A percentile compares a stretch with the other conserved stretches of the same genome.
phyloP scores from a whole-genome alignment of 345 rosid species.

The Citrus medica region DNA sequence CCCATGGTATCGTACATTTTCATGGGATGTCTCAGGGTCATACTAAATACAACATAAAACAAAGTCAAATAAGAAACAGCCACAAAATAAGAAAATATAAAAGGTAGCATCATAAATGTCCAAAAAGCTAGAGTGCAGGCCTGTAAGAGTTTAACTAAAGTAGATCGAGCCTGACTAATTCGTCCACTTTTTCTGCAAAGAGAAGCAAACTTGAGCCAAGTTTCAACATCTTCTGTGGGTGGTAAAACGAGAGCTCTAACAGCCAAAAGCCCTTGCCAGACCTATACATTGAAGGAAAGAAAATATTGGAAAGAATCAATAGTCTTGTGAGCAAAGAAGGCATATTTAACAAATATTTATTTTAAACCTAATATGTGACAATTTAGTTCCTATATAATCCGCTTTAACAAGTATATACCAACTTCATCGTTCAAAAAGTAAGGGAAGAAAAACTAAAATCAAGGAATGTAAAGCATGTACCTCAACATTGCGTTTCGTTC shows the following conservation, averaged over 20 bases:
- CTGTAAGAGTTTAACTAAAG: slow-evolving; percentile 88
- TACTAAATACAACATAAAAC: slow-evolving; percentile 42
- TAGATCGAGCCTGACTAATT: slow-evolving; percentile 95
- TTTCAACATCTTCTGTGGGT: slow-evolving; percentile 87
- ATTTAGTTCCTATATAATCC: neutral
- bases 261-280: slow-evolving; percentile 88
- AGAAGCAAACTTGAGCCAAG: slow-evolving; percentile 93
- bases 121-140: slow-evolving; percentile 27
- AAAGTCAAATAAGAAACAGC: slow-evolving; percentile 14
- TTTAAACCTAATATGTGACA: neutral
- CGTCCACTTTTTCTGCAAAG: slow-evolving; percentile 89
- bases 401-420: neutral
- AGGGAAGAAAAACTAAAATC: neutral
- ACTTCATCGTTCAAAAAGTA: neutral
- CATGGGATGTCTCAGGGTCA: slow-evolving; percentile 84
- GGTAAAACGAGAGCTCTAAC: slow-evolving; percentile 95
- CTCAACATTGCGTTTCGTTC: slow-evolving; percentile 96
- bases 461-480: slow-evolving; percentile 30
- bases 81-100: slow-evolving; percentile 11
- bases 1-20: slow-evolving; percentile 69
- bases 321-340: neutral
- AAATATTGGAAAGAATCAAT: neutral
- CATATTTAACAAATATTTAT: neutral
- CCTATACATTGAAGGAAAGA: slow-evolving; percentile 41
- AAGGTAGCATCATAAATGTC: slow-evolving; percentile 1